Percentiles rank a stretch among this genome's conserved stretches.
phyloP scores from a whole-genome alignment of 116 monocot species.

The Trichopus zeylanicus region DNA sequence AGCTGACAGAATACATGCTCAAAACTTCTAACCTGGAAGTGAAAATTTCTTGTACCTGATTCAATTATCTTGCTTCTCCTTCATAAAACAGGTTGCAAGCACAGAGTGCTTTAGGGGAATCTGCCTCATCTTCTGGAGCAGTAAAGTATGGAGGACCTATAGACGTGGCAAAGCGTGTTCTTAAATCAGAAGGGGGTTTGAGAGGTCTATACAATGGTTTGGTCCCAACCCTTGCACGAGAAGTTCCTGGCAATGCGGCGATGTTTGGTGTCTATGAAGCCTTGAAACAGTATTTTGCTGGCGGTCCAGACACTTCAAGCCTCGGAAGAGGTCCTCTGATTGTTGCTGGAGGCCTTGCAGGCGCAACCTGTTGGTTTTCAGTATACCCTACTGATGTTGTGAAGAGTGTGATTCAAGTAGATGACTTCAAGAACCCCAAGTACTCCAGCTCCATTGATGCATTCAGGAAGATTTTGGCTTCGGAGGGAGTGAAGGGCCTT shows the following conservation, averaged over 20 bases:
- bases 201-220: conserved; percentile 78
- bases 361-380: conserved; percentile 60
- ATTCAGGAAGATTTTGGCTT: conserved; percentile 65
- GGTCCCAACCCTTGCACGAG: conserved; percentile 68
- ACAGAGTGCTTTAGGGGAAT: conserved; percentile 66
- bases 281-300: conserved; percentile 60
- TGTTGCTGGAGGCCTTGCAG: conserved; percentile 69
- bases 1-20: too few species aligned
- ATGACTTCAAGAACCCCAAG: conserved; percentile 71
- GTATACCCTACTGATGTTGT: conserved; percentile 91
- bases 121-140: conserved; percentile 21
- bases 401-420: conserved; percentile 89
- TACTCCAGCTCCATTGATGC: conserved; percentile 69
- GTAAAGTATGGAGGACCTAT: conserved; percentile 87
- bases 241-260: conserved; percentile 76
- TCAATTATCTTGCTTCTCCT: too few species aligned
- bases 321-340: conserved; percentile 78
- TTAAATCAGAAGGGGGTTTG: conserved; percentile 68
- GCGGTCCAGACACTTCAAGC: conserved; percentile 61
- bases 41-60: too few species aligned
- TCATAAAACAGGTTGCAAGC: conserved; percentile 65
- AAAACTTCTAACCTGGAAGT: too few species aligned
- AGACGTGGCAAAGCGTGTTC: conserved; percentile 84
- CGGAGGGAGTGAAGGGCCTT: conserved; percentile 78
- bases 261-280: conserved; percentile 94